Evolutionary conservation across 2,329 filamentous ascomycete genomes (phyloP), one percentile per base, ranked within the genome.

Genomic region (Aspergillus sp.): DNA sequence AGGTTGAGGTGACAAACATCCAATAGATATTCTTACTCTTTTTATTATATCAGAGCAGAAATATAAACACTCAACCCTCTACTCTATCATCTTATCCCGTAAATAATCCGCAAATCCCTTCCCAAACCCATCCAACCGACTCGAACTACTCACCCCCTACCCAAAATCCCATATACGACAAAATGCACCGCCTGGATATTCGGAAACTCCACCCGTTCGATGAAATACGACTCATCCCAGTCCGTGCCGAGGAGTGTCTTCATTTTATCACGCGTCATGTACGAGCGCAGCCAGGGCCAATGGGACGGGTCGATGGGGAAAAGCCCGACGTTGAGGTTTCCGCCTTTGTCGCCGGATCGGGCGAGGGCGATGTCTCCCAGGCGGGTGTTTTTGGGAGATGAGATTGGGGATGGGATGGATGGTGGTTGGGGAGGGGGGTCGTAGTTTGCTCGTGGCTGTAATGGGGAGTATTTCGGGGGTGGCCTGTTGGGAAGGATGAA

Each of bases 41-140:
- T 19, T 19, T 19, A 19, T 19, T 19, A 19, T 19, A 19, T 19
- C 19, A 19, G 19, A 19, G 19, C 19, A 4, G 19, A 19, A 19
- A 19, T 19, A 19, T 19, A 19, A 2, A 19, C 19, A 37, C 7
- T 27, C 13, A 27, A 58, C 52, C 1, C 70, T 71, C 36, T 72
- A 60, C 33, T 70, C 62, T 33, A 74, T 64, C n/a, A 66, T 53
- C 37, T 62, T 62, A 45, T 71, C 72, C 26, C 73, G 54, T 30
- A 77, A 52, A 56, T 72, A 78, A 60, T 78, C 75, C 10, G 67
- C 72, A 52, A 78, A 76, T 0, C 75, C 74, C 52, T 79, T 79
- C 1, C 72, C 77, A 49, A 78, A 61, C 8, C 62, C 61, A 60
- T 79, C 76, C 12, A 79, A 48, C 33, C 66, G 53, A 26, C 59